A percentile compares a stretch with the other conserved stretches of the same genome.
Conservation (phyloP, 495 filamentous ascomycete genomes). For the Monascus purpureus region DNA sequence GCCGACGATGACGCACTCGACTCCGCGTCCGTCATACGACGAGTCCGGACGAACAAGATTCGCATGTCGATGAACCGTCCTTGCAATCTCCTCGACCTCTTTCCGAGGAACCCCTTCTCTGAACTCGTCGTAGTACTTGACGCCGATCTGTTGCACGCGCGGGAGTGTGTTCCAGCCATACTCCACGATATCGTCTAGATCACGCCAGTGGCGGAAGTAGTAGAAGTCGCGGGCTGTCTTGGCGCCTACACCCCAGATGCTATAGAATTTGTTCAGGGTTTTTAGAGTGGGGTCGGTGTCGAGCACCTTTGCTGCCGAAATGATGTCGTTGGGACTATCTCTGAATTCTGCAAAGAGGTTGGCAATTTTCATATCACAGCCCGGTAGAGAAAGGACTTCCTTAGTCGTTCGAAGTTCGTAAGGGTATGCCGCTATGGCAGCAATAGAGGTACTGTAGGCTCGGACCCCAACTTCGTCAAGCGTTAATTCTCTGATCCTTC, state of each 20-base stretch:
- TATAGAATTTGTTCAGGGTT: constrained; percentile 53
- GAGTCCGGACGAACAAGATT: constrained; percentile 25
- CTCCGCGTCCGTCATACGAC: constrained; percentile 19
- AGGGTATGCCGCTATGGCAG: constrained; percentile 72
- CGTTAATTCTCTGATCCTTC: constrained; percentile 50
- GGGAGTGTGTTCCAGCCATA: constrained; percentile 62
- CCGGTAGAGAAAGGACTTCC: constrained; percentile 62
- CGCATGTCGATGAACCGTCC: constrained; percentile 49
- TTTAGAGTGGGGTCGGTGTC: constrained; percentile 49
- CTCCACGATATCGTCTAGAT: constrained; percentile 75
- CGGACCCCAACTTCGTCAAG: constrained; percentile 67
- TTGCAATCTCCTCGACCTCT: constrained; percentile 61
- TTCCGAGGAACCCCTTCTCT: constrained; percentile 49
- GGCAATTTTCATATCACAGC: constrained; percentile 71
- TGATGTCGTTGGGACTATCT: constrained; percentile 32
- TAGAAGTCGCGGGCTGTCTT: constrained; percentile 75
- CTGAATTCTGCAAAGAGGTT: constrained; percentile 67
- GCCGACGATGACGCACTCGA: constrained; percentile 66
- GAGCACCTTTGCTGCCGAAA: constrained; percentile 50
- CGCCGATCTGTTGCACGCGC: constrained; percentile 78
- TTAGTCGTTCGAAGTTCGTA: constrained; percentile 33
- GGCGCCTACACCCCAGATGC: constrained; percentile 84
- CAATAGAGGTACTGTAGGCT: constrained; percentile 83
- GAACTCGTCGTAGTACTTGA: constrained; percentile 94
- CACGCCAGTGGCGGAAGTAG: constrained; percentile 56